These are phyloP conservation scores for Castanea crenata DNA, from an alignment of 306 rosid species.

Conservation along the genomic window DNA sequence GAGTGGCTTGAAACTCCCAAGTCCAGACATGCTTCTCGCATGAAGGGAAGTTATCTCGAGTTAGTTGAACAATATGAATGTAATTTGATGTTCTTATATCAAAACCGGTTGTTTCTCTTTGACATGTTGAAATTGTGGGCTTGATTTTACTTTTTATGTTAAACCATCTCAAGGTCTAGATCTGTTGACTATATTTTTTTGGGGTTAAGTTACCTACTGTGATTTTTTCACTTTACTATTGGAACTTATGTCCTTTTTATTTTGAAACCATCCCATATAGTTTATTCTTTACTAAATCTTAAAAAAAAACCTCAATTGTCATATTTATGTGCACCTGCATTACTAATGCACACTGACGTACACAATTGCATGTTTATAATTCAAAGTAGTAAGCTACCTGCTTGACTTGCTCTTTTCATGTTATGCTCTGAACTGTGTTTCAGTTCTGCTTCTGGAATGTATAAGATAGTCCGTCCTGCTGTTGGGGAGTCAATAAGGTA, in stretches of 20 bases:
- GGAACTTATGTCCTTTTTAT: too few species aligned
- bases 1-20: background rate
- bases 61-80: too few species aligned
- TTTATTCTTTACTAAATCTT: too few species aligned
- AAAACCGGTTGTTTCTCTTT: background rate
- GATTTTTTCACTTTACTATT: too few species aligned
- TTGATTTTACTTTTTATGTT: background rate
- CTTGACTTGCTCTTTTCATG: constrained; percentile 7
- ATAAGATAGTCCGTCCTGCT: constrained; percentile 90
- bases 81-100: background rate
- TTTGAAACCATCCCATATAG: too few species aligned
- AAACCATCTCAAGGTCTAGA: background rate
- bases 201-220: too few species aligned
- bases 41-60: background rate
- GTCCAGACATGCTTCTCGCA: background rate
- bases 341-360: background rate
- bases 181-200: too few species aligned
- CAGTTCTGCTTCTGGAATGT: constrained; percentile 82
- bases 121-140: background rate
- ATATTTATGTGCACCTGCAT: background rate
- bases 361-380: background rate
- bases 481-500: constrained; percentile 97
- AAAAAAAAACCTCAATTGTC: background rate
- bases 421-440: constrained; percentile 27
- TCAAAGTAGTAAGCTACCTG: background rate